Evolutionary conservation across 352 stramenopile species (phyloP).

Genomic region (Globisporangium recalcitrans): DNA sequence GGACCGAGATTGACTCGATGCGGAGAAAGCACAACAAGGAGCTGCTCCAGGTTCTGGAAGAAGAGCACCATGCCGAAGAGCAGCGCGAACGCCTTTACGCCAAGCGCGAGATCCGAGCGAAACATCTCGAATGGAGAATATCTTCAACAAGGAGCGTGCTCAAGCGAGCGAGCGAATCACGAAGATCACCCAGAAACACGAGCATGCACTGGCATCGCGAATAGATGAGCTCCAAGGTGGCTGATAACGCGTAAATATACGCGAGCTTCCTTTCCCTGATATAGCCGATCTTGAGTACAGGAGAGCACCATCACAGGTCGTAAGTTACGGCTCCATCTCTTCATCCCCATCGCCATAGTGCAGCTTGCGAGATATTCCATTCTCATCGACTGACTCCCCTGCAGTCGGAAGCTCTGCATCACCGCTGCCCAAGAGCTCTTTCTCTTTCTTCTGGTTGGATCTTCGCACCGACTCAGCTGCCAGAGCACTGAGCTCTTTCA

Average conservation of each 20-base stretch:
- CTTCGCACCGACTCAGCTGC: conserved; percentile 28
- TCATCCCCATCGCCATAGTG: conserved; percentile 17
- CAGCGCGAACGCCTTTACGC: conserved; percentile 62
- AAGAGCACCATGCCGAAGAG: conserved; percentile 80
- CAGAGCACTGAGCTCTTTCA: conserved; percentile 35
- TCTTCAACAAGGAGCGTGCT: conserved; percentile 65
- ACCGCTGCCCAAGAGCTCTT: conserved; percentile 1
- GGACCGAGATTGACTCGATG: conserved; percentile 44
- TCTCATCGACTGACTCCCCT: background rate
- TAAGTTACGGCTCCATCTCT: conserved; percentile 15
- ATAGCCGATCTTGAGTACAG: background rate
- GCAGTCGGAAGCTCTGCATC: background rate
- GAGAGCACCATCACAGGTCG: conserved; percentile 1
- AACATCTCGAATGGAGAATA: conserved; percentile 47
- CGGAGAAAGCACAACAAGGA: conserved; percentile 66
- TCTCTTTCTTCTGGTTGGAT: conserved; percentile 20
- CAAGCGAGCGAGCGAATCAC: conserved; percentile 80
- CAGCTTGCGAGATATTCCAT: conserved; percentile 14
- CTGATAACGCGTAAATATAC: conserved; percentile 4
- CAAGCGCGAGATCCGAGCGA: conserved; percentile 37
- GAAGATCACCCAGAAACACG: conserved; percentile 65
- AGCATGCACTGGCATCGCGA: conserved; percentile 39
- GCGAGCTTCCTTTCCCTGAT: background rate
- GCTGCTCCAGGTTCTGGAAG: conserved; percentile 58
- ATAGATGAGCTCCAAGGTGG: conserved; percentile 20